Percentiles rank a stretch among this genome's conserved stretches.
phyloP scores from a whole-genome alignment of 306 rosid genomes.

The Dalbergia cultrata region DNA sequence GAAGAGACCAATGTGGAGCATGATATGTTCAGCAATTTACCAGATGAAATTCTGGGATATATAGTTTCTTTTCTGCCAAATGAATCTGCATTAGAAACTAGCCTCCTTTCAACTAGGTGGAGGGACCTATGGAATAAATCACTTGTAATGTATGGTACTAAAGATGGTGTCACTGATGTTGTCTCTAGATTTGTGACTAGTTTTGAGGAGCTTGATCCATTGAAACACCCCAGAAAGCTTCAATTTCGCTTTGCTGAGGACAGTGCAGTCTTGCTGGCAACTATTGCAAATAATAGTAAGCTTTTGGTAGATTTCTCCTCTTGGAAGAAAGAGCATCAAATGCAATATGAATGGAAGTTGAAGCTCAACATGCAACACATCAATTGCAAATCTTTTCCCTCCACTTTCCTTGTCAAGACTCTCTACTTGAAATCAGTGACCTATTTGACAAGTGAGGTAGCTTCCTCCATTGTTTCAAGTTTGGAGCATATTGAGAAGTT shows the following conservation, averaged over 20 bases:
- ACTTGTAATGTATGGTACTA: slow-evolving; percentile 54
- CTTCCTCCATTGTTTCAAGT: slow-evolving; percentile 64
- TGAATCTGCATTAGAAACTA: slow-evolving; percentile 71
- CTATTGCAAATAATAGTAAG: slow-evolving; percentile 61
- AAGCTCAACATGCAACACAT: slow-evolving; percentile 44
- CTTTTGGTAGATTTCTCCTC: slow-evolving; percentile 68
- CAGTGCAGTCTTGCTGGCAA: slow-evolving; percentile 50
- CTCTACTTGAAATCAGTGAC: slow-evolving; percentile 69
- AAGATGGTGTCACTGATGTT: slow-evolving; percentile 43
- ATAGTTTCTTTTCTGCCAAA: slow-evolving; percentile 72
- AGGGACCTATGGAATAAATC: slow-evolving; percentile 69
- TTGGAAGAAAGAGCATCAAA: slow-evolving; percentile 35
- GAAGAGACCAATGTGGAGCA: background rate
- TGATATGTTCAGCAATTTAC: slow-evolving; percentile 40
- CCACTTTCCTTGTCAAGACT: slow-evolving; percentile 63
- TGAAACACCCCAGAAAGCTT: slow-evolving; percentile 66
- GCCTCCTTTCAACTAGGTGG: slow-evolving; percentile 76
- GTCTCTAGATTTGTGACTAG: slow-evolving; percentile 51
- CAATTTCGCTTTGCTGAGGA: slow-evolving; percentile 58
- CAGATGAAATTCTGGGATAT: slow-evolving; percentile 61
- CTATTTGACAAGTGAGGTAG: slow-evolving; percentile 50
- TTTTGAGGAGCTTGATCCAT: slow-evolving; percentile 63
- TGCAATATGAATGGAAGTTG: slow-evolving; percentile 52
- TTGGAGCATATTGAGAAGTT: slow-evolving; percentile 67
- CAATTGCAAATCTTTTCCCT: slow-evolving; percentile 18